phyloP scores from a whole-genome alignment of 768 basidiomycete species.

The Auriscalpium microsporum region DNA sequence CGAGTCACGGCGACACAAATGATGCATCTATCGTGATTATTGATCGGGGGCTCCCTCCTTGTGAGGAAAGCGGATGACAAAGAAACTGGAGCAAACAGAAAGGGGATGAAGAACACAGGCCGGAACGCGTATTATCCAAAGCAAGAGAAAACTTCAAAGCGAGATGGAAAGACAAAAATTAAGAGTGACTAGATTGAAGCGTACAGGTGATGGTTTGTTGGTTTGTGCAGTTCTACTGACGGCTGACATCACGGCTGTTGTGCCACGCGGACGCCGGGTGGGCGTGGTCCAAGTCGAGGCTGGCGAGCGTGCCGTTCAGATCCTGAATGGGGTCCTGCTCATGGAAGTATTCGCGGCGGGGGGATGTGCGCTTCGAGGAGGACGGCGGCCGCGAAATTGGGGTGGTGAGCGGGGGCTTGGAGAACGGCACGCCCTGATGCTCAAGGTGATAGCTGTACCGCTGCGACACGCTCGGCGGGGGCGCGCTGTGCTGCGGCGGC shows the following conservation, averaged over 20 bases:
- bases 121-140: background rate
- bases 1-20: background rate
- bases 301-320: constrained; percentile 69
- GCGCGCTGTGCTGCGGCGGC: constrained; percentile 13
- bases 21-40: background rate
- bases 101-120: background rate
- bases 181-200: background rate
- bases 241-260: background rate
- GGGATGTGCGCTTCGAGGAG: constrained; percentile 19
- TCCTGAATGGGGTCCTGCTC: constrained; percentile 55
- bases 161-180: background rate
- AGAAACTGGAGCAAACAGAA: background rate
- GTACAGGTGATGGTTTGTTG: background rate
- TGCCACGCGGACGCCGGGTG: background rate
- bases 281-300: constrained; percentile 50
- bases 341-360: constrained; percentile 19
- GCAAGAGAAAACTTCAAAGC: constrained; percentile 5
- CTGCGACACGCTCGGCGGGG: constrained; percentile 37
- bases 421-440: constrained; percentile 35
- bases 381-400: constrained; percentile 36
- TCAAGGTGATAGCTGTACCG: constrained; percentile 34
- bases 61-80: background rate
- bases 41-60: background rate
- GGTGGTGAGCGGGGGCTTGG: constrained; percentile 29
- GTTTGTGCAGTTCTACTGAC: background rate